Evolutionary conservation across 2,329 filamentous ascomycete genomes (phyloP).

Genomic region (Bimuria novae-zelandiae): DNA sequence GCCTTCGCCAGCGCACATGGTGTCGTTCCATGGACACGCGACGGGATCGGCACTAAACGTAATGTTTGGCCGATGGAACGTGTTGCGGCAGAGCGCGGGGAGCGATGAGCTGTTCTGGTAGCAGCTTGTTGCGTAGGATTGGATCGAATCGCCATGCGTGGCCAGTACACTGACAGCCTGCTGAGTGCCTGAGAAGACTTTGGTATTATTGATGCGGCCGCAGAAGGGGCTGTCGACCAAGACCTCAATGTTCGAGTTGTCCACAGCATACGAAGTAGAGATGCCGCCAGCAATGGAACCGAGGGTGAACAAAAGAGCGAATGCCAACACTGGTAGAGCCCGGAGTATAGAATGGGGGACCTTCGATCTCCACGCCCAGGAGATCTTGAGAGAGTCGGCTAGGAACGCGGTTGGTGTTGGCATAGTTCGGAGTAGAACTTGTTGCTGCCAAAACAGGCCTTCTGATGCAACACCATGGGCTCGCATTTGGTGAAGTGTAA

Average conservation of each 20-base stretch:
- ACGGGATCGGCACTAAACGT: neutral
- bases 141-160: neutral
- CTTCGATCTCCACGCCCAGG: slow-evolving; percentile 13
- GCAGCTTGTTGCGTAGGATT: slow-evolving; percentile 12
- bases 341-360: neutral
- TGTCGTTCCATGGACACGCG: slow-evolving; percentile 7
- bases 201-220: slow-evolving; percentile 2
- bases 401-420: slow-evolving; percentile 17
- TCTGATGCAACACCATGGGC: slow-evolving; percentile 14
- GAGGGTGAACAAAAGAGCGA: slow-evolving; percentile 10
- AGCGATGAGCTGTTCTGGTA: slow-evolving; percentile 5
- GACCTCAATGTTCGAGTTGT: slow-evolving; percentile 12
- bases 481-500: slow-evolving; percentile 13
- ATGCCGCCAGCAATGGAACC: slow-evolving; percentile 12
- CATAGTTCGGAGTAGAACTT: slow-evolving; percentile 18
- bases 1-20: slow-evolving; percentile 11
- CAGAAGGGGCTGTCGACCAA: slow-evolving; percentile 16
- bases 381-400: slow-evolving; percentile 18
- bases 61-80: slow-evolving; percentile 9
- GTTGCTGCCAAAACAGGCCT: slow-evolving; percentile 20
- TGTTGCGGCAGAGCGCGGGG: slow-evolving; percentile 7
- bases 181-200: neutral
- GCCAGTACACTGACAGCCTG: neutral
- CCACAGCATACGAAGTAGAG: slow-evolving; percentile 14
- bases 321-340: neutral